Conservation (phyloP, 2,329 filamentous ascomycete species). For the Clarireedia monteithiana region DNA sequence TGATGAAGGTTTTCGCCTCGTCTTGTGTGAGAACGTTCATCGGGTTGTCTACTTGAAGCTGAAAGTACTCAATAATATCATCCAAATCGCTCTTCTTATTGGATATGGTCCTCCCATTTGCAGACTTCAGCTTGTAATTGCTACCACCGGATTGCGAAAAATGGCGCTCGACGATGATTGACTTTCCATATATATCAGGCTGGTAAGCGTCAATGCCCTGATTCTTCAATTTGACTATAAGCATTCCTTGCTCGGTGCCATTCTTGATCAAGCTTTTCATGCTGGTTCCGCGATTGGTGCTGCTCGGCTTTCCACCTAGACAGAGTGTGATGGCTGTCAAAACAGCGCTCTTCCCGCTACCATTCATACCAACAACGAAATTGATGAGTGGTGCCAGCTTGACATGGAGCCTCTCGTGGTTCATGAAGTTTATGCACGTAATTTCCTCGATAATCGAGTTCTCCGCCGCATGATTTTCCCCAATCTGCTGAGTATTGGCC, state of each 20-base stretch:
- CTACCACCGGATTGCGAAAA: constrained; percentile 62
- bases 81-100: constrained; percentile 82
- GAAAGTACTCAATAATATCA: constrained; percentile 88
- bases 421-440: constrained; percentile 93
- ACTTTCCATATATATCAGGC: constrained; percentile 71
- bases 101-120: constrained; percentile 62
- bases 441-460: constrained; percentile 85
- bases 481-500: constrained; percentile 39
- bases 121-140: constrained; percentile 81
- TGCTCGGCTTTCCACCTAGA: constrained; percentile 86
- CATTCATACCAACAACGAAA: constrained; percentile 96
- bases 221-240: constrained; percentile 87
- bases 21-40: constrained; percentile 95
- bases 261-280: constrained; percentile 89
- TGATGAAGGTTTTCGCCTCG: constrained; percentile 87
- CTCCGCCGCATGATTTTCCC: constrained; percentile 68
- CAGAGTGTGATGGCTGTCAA: constrained; percentile 89
- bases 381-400: constrained; percentile 92
- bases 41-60: constrained; percentile 91
- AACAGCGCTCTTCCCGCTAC: constrained; percentile 94
- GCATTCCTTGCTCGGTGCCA: constrained; percentile 65
- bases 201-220: constrained; percentile 78
- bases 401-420: constrained; percentile 73
- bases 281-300: constrained; percentile 85
- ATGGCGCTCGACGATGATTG: constrained; percentile 84